phyloP scores from a whole-genome alignment of 371 early-diverging fungal genomes.

The Umbelopsis sp. region DNA sequence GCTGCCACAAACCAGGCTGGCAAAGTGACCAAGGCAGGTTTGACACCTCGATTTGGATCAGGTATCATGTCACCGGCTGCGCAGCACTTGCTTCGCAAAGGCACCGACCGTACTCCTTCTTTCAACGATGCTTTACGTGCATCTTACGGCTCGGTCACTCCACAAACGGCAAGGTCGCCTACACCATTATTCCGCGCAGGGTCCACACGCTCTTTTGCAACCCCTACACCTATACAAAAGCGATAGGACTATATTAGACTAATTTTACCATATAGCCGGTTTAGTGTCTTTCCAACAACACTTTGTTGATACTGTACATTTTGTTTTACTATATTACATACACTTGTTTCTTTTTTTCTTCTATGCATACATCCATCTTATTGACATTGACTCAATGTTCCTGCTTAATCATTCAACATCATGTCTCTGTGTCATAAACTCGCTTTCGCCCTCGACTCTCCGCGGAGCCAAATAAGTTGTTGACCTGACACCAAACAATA shows the following conservation, averaged over 20 bases:
- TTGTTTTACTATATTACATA: no score
- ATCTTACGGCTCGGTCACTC: constrained; percentile 32
- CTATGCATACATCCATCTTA: no score
- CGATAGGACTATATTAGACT: background rate
- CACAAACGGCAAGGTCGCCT: constrained; percentile 26
- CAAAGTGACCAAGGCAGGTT: background rate
- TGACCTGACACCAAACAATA: background rate
- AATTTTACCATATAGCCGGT: no score
- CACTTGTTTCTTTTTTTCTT: no score
- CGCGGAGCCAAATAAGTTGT: background rate
- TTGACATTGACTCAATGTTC: no score
- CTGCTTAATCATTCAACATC: background rate
- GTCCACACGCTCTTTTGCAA: constrained; percentile 30
- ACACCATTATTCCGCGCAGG: constrained; percentile 48
- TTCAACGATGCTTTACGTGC: constrained; percentile 47
- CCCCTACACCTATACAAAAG: constrained; percentile 8
- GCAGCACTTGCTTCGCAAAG: constrained; percentile 43
- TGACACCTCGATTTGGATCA: constrained; percentile 25
- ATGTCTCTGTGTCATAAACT: background rate
- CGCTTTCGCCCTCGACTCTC: background rate
- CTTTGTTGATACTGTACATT: no score
- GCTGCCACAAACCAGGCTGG: constrained; percentile 16
- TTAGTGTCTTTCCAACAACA: no score
- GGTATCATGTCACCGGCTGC: constrained; percentile 52
- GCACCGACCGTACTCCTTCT: constrained; percentile 29